Percentiles rank a stretch among this genome's conserved stretches.
Evolutionary conservation across 805 yeast genomes (phyloP).

Genomic region (Yarrowia sp.): DNA sequence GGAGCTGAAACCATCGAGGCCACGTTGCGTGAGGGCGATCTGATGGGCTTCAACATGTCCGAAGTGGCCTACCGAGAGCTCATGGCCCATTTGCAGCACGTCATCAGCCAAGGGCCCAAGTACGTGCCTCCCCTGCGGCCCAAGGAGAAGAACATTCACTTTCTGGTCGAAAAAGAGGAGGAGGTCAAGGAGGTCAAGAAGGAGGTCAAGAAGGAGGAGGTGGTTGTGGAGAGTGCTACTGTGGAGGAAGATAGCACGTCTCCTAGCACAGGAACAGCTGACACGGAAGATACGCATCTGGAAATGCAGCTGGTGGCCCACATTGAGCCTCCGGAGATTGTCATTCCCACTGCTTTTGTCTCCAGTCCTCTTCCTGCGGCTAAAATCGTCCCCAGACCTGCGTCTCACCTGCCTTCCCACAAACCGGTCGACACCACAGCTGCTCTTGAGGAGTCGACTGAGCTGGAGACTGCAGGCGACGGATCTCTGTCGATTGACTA

Average conservation of each 20-base stretch:
- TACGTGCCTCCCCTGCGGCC: slow-evolving; percentile 1
- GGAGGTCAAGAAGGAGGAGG: not conserved
- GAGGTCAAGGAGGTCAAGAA: not conserved
- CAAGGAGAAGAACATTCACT: slow-evolving; percentile 2
- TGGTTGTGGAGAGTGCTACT: no score
- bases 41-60: slow-evolving; percentile 34
- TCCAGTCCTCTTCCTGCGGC: slow-evolving; percentile 5
- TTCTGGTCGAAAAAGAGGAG: not conserved
- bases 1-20: slow-evolving; percentile 1
- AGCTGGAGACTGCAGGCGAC: slow-evolving; percentile 24
- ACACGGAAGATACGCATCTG: slow-evolving; percentile 1
- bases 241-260: not conserved
- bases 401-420: not conserved
- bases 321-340: slow-evolving; percentile 17
- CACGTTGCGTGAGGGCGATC: slow-evolving; percentile 23
- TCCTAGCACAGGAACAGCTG: slow-evolving; percentile 1
- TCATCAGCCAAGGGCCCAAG: slow-evolving; percentile 5
- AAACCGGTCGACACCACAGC: slow-evolving; percentile 20
- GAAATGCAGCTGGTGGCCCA: slow-evolving; percentile 15
- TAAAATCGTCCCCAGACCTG: not conserved
- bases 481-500: slow-evolving; percentile 18
- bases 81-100: slow-evolving; percentile 7
- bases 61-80: slow-evolving; percentile 25
- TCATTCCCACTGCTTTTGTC: not conserved
- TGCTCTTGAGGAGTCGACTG: slow-evolving; percentile 30